Base-by-base conservation (phyloP, 495 filamentous ascomycete genomes). In the Zalerion maritima region DNA sequence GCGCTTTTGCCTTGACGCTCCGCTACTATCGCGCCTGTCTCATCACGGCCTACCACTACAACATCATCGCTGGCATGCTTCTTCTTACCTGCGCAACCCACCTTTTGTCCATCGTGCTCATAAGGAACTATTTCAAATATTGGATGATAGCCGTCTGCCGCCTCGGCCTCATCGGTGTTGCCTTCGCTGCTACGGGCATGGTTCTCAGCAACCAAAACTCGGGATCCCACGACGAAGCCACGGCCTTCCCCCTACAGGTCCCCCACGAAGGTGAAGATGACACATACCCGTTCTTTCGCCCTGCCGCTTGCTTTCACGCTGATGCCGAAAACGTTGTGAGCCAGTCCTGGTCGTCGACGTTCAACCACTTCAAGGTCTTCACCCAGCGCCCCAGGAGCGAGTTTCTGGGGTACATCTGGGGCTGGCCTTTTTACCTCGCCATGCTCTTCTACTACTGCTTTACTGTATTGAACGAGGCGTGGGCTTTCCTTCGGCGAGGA, bases 11-110 rank as follows among this genome's bases (percentile, higher is more conserved):
- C 19, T 27, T 57, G 20, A 47, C 53, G 11, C 35, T 55, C 23
- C 46, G 46, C 10, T 57, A 47, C 23, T 35, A n/a, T 32, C 28
- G 21, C 19, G 54, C 48, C 5, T 58, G 54, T 32, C 42, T 40
- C 13, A 43, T 58, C 29, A 49, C 49, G 12, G 48, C 51, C 3
- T 58, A 58, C 28, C 54, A 58, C 35, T 58, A 57, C 37, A 44
- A 56, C 14, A 42, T 58, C 24, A 38, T 58, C 2, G 40, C 43
- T 14, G 56, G 56, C 34, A 45, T 56, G 41, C 38, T 58, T 41
- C 31, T 58, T 6, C 37, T 58, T 18, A 54, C 52, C 17, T 53
- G 54, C 28, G 53, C 48, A 4, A 58, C 52, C 3, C 54, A 58
- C 26, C 42, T 58, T 6, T 32, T 49, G 25, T 43, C 54, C 21